Evolutionary conservation across 441 rosid species (phyloP).

Genomic region (Populus trichocarpa): DNA sequence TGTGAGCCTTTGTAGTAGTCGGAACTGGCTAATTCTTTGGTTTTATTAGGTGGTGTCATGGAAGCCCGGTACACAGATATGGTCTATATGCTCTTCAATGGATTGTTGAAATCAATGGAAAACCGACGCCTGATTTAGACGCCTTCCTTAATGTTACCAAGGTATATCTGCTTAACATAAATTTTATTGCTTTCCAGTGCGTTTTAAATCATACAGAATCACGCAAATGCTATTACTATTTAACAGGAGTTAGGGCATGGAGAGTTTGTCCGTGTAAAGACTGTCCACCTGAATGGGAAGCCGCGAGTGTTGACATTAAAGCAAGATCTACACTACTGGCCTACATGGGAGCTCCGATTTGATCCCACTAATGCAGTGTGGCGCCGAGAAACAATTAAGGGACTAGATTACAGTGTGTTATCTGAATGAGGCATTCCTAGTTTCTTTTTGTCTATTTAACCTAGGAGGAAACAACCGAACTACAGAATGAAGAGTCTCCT

Average conservation of each 20-base stretch:
- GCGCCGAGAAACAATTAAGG: constrained; percentile 59
- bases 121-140: constrained; percentile 74
- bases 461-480: not conserved
- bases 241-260: constrained; percentile 68
- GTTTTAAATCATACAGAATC: not conserved
- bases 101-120: constrained; percentile 97
- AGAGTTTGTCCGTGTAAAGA: constrained; percentile 83
- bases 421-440: not conserved
- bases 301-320: constrained; percentile 85
- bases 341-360: constrained; percentile 86
- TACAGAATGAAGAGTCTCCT: not conserved
- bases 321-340: constrained; percentile 98
- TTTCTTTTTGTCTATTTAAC: not conserved
- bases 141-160: constrained; percentile 69
- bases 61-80: constrained; percentile 92
- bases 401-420: constrained; percentile 26
- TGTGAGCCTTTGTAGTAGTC: not conserved
- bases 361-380: constrained; percentile 72
- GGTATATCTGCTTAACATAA: constrained; percentile 36
- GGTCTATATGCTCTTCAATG: constrained; percentile 93
- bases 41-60: constrained; percentile 69
- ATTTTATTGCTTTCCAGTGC: not conserved
- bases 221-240: constrained; percentile 7
- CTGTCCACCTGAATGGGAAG: constrained; percentile 79
- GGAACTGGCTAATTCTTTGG: not conserved